phyloP scores from a whole-genome alignment of 2,329 filamentous ascomycete genomes.

The Fusarium ramigenum region DNA sequence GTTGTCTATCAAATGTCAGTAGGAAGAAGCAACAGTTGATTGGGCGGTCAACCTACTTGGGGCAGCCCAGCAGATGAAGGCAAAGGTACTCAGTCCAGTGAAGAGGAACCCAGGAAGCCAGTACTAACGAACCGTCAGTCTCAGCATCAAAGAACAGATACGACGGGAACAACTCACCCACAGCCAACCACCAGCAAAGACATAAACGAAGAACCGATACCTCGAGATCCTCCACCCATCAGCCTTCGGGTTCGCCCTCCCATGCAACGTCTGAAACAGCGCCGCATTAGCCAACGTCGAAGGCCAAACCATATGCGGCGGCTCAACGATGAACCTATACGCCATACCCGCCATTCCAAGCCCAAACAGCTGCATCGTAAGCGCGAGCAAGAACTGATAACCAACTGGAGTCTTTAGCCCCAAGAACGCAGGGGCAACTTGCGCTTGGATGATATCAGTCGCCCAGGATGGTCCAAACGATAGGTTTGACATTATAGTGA shows the following conservation, averaged over 20 bases:
- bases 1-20: not conserved
- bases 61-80: not conserved
- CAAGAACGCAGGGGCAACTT: not conserved
- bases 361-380: not conserved
- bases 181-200: not conserved
- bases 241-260: not conserved
- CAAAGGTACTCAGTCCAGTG: not conserved
- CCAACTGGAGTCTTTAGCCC: not conserved
- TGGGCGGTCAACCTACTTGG: not conserved
- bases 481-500: not conserved
- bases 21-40: no score
- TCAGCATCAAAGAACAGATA: no score
- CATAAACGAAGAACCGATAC: not conserved
- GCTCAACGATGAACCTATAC: not conserved
- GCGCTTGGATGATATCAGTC: not conserved
- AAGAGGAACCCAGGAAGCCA: not conserved
- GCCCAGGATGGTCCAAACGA: not conserved
- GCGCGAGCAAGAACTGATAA: not conserved
- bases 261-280: not conserved
- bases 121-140: not conserved
- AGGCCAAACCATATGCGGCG: not conserved
- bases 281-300: not conserved
- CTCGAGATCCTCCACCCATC: not conserved
- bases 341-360: conserved; percentile 5
- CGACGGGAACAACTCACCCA: no score